These are phyloP conservation scores for Metarhizium rileyi DNA, from an alignment of 2,329 filamentous ascomycete species.

Conservation along the genomic window DNA sequence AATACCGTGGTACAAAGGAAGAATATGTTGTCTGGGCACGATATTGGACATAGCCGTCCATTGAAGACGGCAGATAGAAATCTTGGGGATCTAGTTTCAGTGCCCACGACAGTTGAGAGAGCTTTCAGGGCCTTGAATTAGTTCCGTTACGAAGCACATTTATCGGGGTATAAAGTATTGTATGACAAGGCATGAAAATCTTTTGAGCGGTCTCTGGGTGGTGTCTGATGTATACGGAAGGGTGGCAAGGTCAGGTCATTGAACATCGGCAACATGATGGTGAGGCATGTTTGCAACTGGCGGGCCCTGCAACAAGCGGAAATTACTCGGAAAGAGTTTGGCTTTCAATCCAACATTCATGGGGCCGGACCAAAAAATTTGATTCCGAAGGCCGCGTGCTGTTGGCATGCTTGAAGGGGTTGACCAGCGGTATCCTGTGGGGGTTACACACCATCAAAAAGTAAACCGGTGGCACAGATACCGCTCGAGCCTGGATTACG, in stretches of 20 bases:
- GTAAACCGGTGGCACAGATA: no score
- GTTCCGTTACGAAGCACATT: neutral
- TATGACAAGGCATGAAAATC: neutral
- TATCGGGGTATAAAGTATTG: neutral
- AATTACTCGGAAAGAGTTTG: neutral
- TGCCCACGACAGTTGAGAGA: no score
- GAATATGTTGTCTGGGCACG: constrained; percentile 63
- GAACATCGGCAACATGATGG: neutral
- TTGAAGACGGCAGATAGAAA: neutral
- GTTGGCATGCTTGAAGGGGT: no score
- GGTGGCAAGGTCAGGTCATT: neutral
- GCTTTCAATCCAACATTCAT: no score
- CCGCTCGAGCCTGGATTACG: no score
- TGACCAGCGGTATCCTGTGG: no score
- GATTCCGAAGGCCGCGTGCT: no score
- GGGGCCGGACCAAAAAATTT: no score
- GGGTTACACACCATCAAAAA: no score
- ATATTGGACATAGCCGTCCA: constrained; percentile 56
- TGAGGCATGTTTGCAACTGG: neutral
- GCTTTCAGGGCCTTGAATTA: neutral
- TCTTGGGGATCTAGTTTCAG: neutral
- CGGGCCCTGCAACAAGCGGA: neutral
- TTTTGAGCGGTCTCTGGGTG: neutral
- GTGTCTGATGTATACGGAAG: neutral
- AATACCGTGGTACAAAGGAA: constrained; percentile 59